Evolutionary conservation across 2,329 filamentous ascomycete genomes (phyloP), one percentile per base, ranked within the genome.

Genomic region (Diaporthe citrichinensis): DNA sequence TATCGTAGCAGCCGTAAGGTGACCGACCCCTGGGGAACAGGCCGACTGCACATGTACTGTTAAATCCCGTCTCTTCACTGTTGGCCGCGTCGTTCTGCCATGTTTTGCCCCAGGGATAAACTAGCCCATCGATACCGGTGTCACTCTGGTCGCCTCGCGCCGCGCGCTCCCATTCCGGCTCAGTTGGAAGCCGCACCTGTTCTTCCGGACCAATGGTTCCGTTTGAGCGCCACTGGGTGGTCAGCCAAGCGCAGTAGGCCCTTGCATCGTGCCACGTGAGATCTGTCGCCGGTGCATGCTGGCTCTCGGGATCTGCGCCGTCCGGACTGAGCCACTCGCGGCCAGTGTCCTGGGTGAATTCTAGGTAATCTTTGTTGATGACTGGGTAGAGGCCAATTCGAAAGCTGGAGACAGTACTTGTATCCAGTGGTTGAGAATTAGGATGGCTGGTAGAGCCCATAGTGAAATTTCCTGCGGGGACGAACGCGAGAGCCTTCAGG

Each of bases 261-360:
- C 55, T 57, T 17, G 55, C 55, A 34, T 57, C 55, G 15, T 57
- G 55, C 55, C 55, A 57, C 10, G 55, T 57, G 28, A 57, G 55
- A 23, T 57, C 55, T 1, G 55, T 34, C 7, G 55, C 55, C 4
- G 55, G 55, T 5, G 15, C 28, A 12, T 34, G 34, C 28, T 57
- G 55, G 7, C 55, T 28, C 3, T 57, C 55, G 2, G 55, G 28
- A 7, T 57, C 28, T 57, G 17, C 28, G 28, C 55, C 55, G 9
- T 57, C 55, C 14, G 28, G 55, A 23, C 55, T 57, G 55, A 57
- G 55, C 55, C 55, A 57, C 15, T 57, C 55, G 6, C 55, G 28
- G 12, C 6, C 28, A 20, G 55, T 34, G 3, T 57, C 55, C 55
- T 34, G 55, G 31, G 31, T 57, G 28, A 57, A 57, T 23, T 3